Conservation (phyloP, 228 moss, liverwort and hornwort species). For the Sphagnum magellanicum region DNA sequence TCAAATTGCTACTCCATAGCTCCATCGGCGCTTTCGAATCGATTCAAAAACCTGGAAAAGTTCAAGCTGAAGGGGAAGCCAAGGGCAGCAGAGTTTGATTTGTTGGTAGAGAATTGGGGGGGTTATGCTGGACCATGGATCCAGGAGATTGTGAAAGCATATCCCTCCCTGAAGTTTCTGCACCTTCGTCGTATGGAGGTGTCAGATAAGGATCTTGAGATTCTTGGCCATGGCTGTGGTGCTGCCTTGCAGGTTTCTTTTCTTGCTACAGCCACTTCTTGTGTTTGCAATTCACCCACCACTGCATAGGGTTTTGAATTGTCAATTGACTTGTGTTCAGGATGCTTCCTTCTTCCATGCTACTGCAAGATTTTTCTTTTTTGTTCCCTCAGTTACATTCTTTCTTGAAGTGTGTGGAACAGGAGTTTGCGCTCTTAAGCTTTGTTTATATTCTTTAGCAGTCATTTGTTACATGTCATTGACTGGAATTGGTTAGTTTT, state of each 20-base stretch:
- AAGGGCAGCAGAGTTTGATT: constrained; percentile 63
- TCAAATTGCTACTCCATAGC: constrained; percentile 73
- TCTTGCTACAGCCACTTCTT: neutral
- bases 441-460: too few relatives aligned
- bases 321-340: too few relatives aligned
- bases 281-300: too few relatives aligned
- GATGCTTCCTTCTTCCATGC: too few relatives aligned
- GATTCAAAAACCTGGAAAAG: constrained; percentile 55
- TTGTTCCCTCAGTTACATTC: too few relatives aligned
- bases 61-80: constrained; percentile 83
- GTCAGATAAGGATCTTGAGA: constrained; percentile 51
- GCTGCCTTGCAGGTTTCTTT: constrained; percentile 18
- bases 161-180: constrained; percentile 43
- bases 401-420: too few relatives aligned
- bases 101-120: constrained; percentile 66
- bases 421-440: too few relatives aligned
- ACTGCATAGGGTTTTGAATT: too few relatives aligned
- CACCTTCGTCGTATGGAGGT: constrained; percentile 75
- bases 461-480: too few relatives aligned
- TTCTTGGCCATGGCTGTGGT: constrained; percentile 34
- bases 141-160: constrained; percentile 39
- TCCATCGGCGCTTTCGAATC: constrained; percentile 34
- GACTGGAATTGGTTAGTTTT: too few relatives aligned
- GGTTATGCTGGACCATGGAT: constrained; percentile 78
- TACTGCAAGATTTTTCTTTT: too few relatives aligned